These are phyloP conservation scores for Leishmania gerbilli DNA, from an alignment of 208 protist genomes.

Conservation along the genomic window DNA sequence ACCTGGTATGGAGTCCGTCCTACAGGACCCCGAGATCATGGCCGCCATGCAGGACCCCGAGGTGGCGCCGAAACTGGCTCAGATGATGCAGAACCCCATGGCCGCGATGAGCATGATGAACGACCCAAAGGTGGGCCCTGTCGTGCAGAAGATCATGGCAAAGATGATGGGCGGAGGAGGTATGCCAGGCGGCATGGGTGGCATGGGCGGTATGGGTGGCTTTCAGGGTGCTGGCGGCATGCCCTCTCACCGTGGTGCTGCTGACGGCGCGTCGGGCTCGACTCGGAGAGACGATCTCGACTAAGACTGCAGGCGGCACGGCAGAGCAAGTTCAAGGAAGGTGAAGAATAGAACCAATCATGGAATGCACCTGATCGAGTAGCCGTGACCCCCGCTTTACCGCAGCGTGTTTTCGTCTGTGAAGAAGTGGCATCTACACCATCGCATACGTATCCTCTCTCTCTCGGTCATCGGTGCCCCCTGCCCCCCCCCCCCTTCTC, in stretches of 20 bases:
- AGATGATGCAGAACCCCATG: constrained; percentile 74
- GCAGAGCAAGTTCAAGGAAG: background rate
- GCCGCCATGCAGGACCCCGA: constrained; percentile 79
- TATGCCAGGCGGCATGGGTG: constrained; percentile 37
- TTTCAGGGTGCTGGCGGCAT: constrained; percentile 22
- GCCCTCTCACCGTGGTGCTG: constrained; percentile 12
- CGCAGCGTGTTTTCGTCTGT: background rate
- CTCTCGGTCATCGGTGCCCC: background rate
- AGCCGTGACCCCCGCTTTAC: background rate
- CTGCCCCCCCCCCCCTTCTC: too few relatives aligned
- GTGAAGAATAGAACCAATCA: background rate
- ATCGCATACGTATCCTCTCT: background rate
- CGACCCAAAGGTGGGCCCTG: constrained; percentile 74
- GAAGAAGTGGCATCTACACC: background rate
- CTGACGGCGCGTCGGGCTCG: constrained; percentile 16
- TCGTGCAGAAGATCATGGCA: constrained; percentile 79
- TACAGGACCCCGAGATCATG: constrained; percentile 65
- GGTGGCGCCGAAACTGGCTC: constrained; percentile 55
- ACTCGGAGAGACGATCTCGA: constrained; percentile 22
- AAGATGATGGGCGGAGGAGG: constrained; percentile 69
- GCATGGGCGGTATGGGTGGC: constrained; percentile 11
- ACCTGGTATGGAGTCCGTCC: constrained; percentile 29
- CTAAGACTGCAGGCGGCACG: constrained; percentile 1
- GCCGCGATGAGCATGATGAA: constrained; percentile 64
- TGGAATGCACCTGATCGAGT: background rate